Base-by-base conservation (phyloP, 2,329 filamentous ascomycete species). In the Penicillium sp. region DNA sequence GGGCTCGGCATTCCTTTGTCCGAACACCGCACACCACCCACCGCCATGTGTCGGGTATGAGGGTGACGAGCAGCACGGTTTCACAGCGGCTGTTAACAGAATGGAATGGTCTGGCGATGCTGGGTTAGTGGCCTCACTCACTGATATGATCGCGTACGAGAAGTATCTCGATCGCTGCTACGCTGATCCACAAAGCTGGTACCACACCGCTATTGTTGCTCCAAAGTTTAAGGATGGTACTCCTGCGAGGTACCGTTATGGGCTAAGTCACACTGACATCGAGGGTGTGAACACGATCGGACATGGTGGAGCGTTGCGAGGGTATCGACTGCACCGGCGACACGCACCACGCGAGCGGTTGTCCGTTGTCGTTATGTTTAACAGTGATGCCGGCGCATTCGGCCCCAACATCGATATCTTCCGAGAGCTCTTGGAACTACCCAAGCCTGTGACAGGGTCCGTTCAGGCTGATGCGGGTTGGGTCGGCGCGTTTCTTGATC, bases 21-120 rank as follows among this genome's bases (percentile, higher is more conserved):
- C 76, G 0, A 70, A 79, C 58, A 78, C 74, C 3, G 64, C 68
- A 1, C 60, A 68, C 2, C 71, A 73, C 6, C 78, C 78, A 5
- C 60, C 69, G 0, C 77, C 77, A 0, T 74, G 75, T 49, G 68
- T 78, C 2, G 78, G 78, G 9, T 79, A 80, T 57, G 78, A 80
- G 60, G 77, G 77, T 3, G 66, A 68, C 17, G 75, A 77, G 55
- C 52, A 70, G 15, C 52, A 59, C 9, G 78, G 78, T 0, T 79
- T 70, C 50, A 60, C 70, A 3, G 66, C 71, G 1, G 75, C 72
- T 4, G 53, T 67, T 13, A 80, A 80, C 53, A 68, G 69, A 0
- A 79, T 80, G 48, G 76, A 80, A 58, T 80, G 78, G 78, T 71
- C 77, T 19, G 78, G 77, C 3, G 78, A 80, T 66, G 78, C 78